Percentiles rank a stretch among this genome's conserved stretches.
phyloP scores from a whole-genome alignment of 345 rosid species.

The Luvunga scandens region DNA sequence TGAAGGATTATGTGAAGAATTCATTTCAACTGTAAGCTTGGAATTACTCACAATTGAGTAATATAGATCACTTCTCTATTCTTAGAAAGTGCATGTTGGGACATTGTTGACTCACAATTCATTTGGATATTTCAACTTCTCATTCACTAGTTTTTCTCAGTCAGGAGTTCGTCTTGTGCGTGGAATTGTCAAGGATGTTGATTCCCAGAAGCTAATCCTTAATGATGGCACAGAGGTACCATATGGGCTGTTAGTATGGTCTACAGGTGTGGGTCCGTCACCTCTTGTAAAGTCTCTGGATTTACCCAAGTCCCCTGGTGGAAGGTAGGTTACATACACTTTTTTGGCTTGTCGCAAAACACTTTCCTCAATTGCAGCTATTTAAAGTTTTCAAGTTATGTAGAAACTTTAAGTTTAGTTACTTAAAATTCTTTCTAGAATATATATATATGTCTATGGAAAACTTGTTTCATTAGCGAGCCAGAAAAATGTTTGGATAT shows the following conservation, averaged over 20 bases:
- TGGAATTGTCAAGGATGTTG: conserved; percentile 86
- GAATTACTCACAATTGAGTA: not conserved
- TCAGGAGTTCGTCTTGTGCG: conserved; percentile 87
- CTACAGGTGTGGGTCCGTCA: conserved; percentile 94
- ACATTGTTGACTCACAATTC: not conserved
- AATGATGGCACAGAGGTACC: conserved; percentile 86
- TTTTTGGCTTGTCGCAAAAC: not conserved
- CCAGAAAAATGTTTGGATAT: not conserved
- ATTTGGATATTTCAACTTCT: not conserved
- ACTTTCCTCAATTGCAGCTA: not conserved
- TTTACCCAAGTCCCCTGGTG: conserved; percentile 87
- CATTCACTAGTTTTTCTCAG: conserved; percentile 40
- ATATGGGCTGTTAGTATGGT: conserved; percentile 89
- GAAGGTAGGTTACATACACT: conserved; percentile 50
- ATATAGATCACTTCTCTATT: not conserved
- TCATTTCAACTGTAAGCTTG: not conserved
- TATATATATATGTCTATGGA: not conserved
- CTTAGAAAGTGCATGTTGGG: not conserved
- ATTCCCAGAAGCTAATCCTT: conserved; percentile 70
- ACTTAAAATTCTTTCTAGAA: not conserved
- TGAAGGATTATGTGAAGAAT: not conserved
- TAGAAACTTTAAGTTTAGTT: not conserved
- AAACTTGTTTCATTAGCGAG: not conserved
- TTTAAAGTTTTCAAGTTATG: not conserved
- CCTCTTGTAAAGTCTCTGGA: conserved; percentile 61